phyloP scores from a whole-genome alignment of 768 basidiomycete genomes.

The Brasilioporus rufonigricans region DNA sequence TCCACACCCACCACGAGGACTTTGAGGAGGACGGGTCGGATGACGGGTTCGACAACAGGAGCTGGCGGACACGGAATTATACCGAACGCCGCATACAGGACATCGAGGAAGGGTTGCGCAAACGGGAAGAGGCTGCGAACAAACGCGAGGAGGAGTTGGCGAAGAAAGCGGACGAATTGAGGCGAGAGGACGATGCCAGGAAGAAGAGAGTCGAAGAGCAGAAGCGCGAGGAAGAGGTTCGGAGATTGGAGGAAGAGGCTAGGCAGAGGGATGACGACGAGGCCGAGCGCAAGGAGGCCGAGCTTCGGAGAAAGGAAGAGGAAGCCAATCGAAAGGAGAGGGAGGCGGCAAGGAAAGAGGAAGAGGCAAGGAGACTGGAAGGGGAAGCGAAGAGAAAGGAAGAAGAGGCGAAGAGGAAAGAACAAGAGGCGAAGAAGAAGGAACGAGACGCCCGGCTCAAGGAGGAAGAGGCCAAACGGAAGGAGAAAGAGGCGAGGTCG shows the following conservation, averaged over 20 bases:
- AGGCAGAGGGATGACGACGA: constrained; percentile 27
- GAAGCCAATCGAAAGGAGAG: constrained; percentile 30
- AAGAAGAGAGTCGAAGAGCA: constrained; percentile 25
- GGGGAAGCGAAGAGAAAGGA: constrained; percentile 26
- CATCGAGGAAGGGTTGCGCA: constrained; percentile 30
- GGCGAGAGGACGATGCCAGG: constrained; percentile 29
- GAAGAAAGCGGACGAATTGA: constrained; percentile 37
- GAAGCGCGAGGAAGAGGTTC: constrained; percentile 29
- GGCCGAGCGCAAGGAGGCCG: constrained; percentile 25
- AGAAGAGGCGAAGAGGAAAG: constrained; percentile 30
- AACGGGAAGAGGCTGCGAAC: constrained; percentile 34
- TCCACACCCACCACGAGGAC: constrained; percentile 30
- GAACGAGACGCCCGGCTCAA: constrained; percentile 18
- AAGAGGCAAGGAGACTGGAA: constrained; percentile 21
- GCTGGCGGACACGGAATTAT: constrained; percentile 31
- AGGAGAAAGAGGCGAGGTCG: constrained; percentile 25
- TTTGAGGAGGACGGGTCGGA: constrained; percentile 30
- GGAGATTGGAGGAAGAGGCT: constrained; percentile 26
- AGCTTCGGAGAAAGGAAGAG: constrained; percentile 32
- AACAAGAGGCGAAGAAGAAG: constrained; percentile 29
- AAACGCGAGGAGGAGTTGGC: constrained; percentile 34
- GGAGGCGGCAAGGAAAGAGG: constrained; percentile 21
- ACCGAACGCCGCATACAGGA: constrained; percentile 32
- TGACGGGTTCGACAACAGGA: constrained; percentile 31
- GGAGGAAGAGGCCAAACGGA: constrained; percentile 29